These are phyloP conservation scores for Solanum dulcamara DNA, from an alignment of 257 asterid species.

Conservation along the genomic window DNA sequence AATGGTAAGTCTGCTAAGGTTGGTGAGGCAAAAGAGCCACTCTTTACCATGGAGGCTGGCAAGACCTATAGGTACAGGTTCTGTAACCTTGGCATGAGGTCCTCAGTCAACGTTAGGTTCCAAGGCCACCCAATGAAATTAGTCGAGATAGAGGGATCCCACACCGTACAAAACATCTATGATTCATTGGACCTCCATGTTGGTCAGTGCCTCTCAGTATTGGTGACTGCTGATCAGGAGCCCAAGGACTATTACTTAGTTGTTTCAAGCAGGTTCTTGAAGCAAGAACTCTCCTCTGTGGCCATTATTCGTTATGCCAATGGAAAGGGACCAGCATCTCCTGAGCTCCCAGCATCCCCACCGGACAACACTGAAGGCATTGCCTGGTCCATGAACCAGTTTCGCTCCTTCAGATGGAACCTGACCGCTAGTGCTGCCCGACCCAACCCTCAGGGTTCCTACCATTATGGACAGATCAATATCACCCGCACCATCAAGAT, in stretches of 20 bases:
- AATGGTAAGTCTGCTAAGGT: slow-evolving; percentile 33
- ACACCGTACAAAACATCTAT: slow-evolving; percentile 38
- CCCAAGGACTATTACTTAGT: slow-evolving; percentile 45
- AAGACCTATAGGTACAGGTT: slow-evolving; percentile 45
- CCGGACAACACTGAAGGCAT: slow-evolving; percentile 31
- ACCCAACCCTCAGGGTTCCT: slow-evolving; percentile 53
- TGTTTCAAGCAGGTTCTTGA: slow-evolving; percentile 31
- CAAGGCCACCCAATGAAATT: slow-evolving; percentile 42
- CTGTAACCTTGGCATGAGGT: slow-evolving; percentile 38
- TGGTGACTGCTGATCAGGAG: slow-evolving; percentile 32
- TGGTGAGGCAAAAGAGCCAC: slow-evolving; percentile 22
- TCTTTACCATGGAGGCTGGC: slow-evolving; percentile 29
- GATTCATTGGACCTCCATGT: slow-evolving; percentile 44
- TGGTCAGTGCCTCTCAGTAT: slow-evolving; percentile 40
- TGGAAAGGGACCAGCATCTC: slow-evolving; percentile 24
- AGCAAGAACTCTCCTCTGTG: slow-evolving; percentile 20
- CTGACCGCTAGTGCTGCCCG: slow-evolving; percentile 50
- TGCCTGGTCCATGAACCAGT: slow-evolving; percentile 9
- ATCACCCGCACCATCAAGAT: slow-evolving; percentile 51
- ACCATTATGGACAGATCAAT: slow-evolving; percentile 47
- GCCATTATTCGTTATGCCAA: slow-evolving; percentile 23
- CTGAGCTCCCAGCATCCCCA: slow-evolving; percentile 34
- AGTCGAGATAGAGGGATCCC: slow-evolving; percentile 51
- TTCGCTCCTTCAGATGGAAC: slow-evolving; percentile 55
- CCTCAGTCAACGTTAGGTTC: slow-evolving; percentile 32